These are phyloP conservation scores for Uronychia setigera DNA, from an alignment of 73 alveolate species.

Conservation along the genomic window DNA sequence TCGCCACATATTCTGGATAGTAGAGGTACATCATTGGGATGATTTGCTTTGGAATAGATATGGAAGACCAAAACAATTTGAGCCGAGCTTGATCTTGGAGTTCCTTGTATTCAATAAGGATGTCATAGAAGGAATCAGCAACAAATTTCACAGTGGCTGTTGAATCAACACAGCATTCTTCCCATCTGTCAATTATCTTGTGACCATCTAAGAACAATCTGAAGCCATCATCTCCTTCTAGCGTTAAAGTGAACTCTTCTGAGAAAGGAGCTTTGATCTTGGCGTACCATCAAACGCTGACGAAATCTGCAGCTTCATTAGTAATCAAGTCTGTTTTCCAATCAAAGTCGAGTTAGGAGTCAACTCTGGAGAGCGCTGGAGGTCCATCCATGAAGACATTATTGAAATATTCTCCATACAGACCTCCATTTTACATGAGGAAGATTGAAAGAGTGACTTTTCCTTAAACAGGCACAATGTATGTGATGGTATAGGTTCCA, in stretches of 20 bases:
- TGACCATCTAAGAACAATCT: conserved; percentile 77
- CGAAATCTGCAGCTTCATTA: conserved; percentile 82
- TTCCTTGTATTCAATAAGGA: conserved; percentile 73
- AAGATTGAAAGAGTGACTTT: conserved; percentile 54
- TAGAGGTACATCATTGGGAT: conserved; percentile 59
- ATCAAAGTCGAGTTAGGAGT: conserved; percentile 75
- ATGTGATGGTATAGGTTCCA: conserved; percentile 45
- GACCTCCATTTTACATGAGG: conserved; percentile 77
- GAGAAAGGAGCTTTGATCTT: conserved; percentile 72
- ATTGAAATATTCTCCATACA: conserved; percentile 87
- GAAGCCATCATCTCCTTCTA: conserved; percentile 91
- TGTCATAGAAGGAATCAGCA: conserved; percentile 61
- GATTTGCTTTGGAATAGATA: conserved; percentile 65
- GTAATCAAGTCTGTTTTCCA: conserved; percentile 88
- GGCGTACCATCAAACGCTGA: conserved; percentile 82
- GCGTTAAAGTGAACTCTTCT: conserved; percentile 79
- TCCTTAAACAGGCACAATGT: conserved; percentile 48
- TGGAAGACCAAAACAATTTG: conserved; percentile 69
- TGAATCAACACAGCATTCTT: conserved; percentile 69
- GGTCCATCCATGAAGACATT: conserved; percentile 90
- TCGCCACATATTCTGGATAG: conserved; percentile 66
- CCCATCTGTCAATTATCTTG: conserved; percentile 78
- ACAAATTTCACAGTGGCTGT: conserved; percentile 47
- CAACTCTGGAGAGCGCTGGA: conserved; percentile 75
- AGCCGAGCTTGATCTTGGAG: conserved; percentile 69